A percentile compares a stretch with the other conserved stretches of the same genome.
Evolutionary conservation across 2,329 filamentous ascomycete species (phyloP).

Genomic region (Davidsoniella virescens): DNA sequence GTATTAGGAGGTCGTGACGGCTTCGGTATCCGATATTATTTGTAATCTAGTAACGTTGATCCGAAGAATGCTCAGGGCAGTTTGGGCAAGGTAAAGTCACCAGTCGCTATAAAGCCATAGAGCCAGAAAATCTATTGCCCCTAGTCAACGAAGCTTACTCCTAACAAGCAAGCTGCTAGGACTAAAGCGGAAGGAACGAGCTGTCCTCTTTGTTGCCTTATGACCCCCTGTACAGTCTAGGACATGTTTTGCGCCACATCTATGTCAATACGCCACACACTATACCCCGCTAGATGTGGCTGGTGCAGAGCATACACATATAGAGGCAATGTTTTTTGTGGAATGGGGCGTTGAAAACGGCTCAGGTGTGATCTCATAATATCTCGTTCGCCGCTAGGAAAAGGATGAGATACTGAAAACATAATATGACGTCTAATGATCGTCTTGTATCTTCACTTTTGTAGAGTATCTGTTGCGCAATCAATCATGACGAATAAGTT

Average conservation of each 20-base stretch:
- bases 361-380: no score
- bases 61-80: neutral
- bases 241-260: neutral
- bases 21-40: neutral
- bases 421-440: no score
- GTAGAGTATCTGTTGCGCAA: no score
- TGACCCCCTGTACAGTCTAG: neutral
- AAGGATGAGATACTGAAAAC: no score
- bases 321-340: neutral
- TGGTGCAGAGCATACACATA: neutral
- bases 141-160: neutral
- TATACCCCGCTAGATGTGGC: neutral
- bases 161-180: neutral
- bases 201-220: conserved; percentile 8
- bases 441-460: no score
- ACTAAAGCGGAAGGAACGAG: conserved; percentile 10
- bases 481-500: no score
- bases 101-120: neutral
- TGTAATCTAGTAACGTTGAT: no score
- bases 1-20: neutral
- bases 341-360: no score
- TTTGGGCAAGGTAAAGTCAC: neutral
- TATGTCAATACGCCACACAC: neutral
- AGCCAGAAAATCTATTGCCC: no score
- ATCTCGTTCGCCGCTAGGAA: no score